phyloP scores from a whole-genome alignment of 1,284 basidiomycete species.

The Papiliotrema laurentii region DNA sequence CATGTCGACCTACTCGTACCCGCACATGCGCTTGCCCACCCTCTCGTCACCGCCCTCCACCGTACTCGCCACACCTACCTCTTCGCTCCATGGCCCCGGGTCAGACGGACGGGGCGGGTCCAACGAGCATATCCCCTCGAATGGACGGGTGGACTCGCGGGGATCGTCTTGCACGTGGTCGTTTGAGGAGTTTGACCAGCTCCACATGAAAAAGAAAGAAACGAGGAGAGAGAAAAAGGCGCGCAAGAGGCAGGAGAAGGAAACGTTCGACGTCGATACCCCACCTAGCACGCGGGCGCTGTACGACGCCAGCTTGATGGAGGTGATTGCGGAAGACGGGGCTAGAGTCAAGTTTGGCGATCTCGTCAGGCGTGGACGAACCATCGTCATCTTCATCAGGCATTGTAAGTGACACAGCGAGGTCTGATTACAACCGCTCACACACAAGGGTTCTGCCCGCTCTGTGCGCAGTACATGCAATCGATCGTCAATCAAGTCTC shows the following conservation, averaged over 20 bases:
- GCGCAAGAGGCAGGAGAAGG: constrained; percentile 24
- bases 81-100: too few relatives aligned
- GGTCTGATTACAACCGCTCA: background rate
- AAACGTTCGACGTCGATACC: constrained; percentile 23
- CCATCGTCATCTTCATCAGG: constrained; percentile 59
- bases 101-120: background rate
- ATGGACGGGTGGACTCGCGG: background rate
- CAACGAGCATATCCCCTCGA: background rate
- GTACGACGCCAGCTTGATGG: constrained; percentile 58
- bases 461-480: constrained; percentile 79
- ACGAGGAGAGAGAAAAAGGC: constrained; percentile 20
- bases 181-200: background rate
- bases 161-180: constrained; percentile 14
- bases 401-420: constrained; percentile 31
- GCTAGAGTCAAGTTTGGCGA: constrained; percentile 64
- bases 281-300: constrained; percentile 46
- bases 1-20: background rate
- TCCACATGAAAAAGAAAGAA: constrained; percentile 11
- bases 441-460: constrained; percentile 56
- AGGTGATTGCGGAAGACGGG: constrained; percentile 65
- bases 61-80: background rate
- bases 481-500: constrained; percentile 58
- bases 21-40: background rate
- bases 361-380: constrained; percentile 56
- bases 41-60: background rate